Evolutionary conservation across 73 alveolate species (phyloP).

Genomic region (Breviolum minutum): DNA sequence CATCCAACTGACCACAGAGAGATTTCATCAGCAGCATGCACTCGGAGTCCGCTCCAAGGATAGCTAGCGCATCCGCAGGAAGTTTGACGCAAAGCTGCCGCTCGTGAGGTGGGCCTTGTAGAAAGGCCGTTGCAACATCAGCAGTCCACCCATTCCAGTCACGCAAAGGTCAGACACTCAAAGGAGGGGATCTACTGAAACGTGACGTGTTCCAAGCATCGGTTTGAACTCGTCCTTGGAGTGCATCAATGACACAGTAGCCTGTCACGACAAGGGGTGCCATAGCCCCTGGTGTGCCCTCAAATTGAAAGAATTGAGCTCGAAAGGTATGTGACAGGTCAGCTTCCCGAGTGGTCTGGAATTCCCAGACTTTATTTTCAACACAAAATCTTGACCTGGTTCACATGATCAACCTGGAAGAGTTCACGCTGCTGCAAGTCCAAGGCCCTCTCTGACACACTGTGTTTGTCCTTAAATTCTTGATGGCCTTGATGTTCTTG

Average conservation of each 20-base stretch:
- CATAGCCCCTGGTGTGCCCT: neutral
- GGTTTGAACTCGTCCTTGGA: neutral
- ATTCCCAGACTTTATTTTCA: neutral
- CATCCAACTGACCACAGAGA: neutral
- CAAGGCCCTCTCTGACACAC: neutral
- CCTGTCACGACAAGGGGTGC: neutral
- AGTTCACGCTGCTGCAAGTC: neutral
- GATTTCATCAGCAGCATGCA: neutral
- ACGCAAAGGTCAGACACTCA: too few relatives aligned
- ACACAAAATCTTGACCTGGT: neutral
- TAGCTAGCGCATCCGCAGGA: neutral
- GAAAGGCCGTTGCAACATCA: neutral
- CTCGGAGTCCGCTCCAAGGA: neutral
- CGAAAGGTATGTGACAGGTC: neutral
- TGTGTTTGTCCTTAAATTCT: neutral
- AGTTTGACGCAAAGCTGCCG: neutral
- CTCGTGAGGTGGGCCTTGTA: neutral
- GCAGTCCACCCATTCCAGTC: neutral
- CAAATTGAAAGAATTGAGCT: neutral
- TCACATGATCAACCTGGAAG: neutral
- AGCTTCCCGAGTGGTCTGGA: neutral
- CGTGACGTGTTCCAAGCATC: neutral
- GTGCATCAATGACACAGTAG: neutral
- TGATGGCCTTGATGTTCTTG: neutral
- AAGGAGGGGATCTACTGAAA: too few relatives aligned